Evolutionary conservation across 2,329 filamentous ascomycete genomes (phyloP), one percentile per base, ranked within the genome.

Genomic region (Penicillium sp.): DNA sequence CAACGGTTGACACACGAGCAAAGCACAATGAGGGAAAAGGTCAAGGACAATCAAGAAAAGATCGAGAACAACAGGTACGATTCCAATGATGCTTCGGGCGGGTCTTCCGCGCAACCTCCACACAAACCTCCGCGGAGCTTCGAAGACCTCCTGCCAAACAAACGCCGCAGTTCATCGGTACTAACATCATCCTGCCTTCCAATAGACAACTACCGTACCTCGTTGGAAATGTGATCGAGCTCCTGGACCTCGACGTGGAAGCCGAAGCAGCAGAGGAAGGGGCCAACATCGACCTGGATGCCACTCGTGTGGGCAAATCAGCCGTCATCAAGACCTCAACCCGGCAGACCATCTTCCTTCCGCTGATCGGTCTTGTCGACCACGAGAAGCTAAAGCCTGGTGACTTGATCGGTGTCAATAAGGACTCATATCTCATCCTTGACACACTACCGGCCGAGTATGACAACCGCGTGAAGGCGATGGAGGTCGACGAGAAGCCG

Each of bases 401-500:
- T 63, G 95, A 98, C 67, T 81, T 98, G 42, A 98, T 98, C 55
- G 93, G 93, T 72, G 91, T 98, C 50, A 97, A 98, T 73, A 98
- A 98, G 77, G 95, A 98, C 66, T 97, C 92, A 50, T 98, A 98
- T 70, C 84, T 98, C 31, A 89, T 98, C 58, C 81, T 98, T 50
- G 95, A 98, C 69, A 98, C 93, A 23, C 79, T 98, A 59, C 93
- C 93, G 1, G 93, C 93, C 41, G 95, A 98, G 72, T 98, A 98
- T 68, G 93, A 98, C 69, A 97, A 92, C 75, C 84, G 93, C 72
- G 93, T 98, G 59, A 98, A 98, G 78, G 95, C 95, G 31, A 98
- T 98, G 93, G 95, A 98, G 77, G 93, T 98, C 6, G 93, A 98
- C 66, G 95, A 98, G 81, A 98, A 98, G 80, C 95, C 93, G 8